Evolutionary conservation across 1,139 yeast genomes (phyloP).

Genomic region (Sugiyamaella pinicola): DNA sequence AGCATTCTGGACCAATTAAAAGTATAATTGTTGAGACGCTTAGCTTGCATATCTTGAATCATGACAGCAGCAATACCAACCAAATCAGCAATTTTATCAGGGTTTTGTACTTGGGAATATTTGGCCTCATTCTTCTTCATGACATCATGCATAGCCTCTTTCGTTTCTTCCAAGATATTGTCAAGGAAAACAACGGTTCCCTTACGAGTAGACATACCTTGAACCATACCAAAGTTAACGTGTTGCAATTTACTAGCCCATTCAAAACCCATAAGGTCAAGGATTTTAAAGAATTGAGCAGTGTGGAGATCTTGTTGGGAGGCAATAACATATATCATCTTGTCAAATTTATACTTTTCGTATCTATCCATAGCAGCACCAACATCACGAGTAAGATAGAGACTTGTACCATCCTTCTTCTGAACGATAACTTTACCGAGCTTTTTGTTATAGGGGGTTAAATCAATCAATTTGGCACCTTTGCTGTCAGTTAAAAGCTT

Average conservation of each 20-base stretch:
- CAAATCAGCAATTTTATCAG: constrained; percentile 93
- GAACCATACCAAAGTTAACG: constrained; percentile 96
- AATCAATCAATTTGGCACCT: constrained; percentile 89
- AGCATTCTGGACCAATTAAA: constrained; percentile 99
- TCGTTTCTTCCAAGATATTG: constrained; percentile 90
- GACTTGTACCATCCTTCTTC: constrained; percentile 93
- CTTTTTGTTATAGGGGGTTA: constrained; percentile 84
- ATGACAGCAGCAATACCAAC: constrained; percentile 97
- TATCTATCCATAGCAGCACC: constrained; percentile 96
- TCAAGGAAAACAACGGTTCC: constrained; percentile 98
- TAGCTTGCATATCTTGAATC: constrained; percentile 99
- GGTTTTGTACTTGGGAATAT: constrained; percentile 91
- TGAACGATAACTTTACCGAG: constrained; percentile 92
- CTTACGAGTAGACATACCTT: constrained; percentile 97
- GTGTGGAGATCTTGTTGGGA: constrained; percentile 93
- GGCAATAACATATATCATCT: constrained; percentile 95
- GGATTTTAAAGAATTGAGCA: constrained; percentile 92
- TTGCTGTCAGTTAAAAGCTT: constrained; percentile 80
- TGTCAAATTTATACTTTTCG: constrained; percentile 82
- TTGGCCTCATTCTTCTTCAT: constrained; percentile 92
- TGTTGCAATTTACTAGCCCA: constrained; percentile 85
- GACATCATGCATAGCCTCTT: constrained; percentile 94
- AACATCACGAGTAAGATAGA: constrained; percentile 93
- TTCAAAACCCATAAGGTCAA: constrained; percentile 86
- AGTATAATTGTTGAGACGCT: constrained; percentile 93